phyloP scores from a whole-genome alignment of 768 basidiomycete genomes.

The Ephemerocybe angulata region DNA sequence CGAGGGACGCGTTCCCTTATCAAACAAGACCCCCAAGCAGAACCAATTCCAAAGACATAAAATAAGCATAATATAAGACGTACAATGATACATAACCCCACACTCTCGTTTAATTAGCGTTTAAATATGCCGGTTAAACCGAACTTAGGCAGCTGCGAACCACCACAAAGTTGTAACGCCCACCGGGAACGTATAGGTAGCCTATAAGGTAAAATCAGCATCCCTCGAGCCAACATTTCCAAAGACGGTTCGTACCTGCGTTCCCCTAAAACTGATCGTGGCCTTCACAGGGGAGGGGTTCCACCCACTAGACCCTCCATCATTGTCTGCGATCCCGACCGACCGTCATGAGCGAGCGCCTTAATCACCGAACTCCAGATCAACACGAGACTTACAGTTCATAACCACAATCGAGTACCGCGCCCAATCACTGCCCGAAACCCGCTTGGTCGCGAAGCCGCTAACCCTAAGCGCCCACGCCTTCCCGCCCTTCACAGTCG shows the following conservation, averaged over 20 bases:
- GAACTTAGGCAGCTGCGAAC: constrained; percentile 30
- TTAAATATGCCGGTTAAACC: background rate
- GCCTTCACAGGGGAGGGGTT: constrained; percentile 52
- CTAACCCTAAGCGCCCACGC: constrained; percentile 60
- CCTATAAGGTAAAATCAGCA: constrained; percentile 27
- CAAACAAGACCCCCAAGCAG: background rate
- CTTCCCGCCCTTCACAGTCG: constrained; percentile 53
- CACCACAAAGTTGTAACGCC: constrained; percentile 62
- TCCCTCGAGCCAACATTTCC: background rate
- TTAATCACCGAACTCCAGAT: background rate
- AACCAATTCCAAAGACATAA: background rate
- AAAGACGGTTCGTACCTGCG: constrained; percentile 40
- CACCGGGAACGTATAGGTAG: constrained; percentile 73
- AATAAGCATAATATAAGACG: background rate
- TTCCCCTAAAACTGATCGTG: constrained; percentile 63
- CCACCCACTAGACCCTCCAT: constrained; percentile 46
- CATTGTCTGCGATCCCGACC: too few species aligned
- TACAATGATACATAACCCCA: background rate
- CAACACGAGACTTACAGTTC: constrained; percentile 46
- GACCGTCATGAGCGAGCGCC: too few species aligned
- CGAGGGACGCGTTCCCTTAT: too few species aligned
- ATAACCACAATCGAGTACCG: constrained; percentile 72
- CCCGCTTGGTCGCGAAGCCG: constrained; percentile 61
- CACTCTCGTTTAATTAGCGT: background rate
- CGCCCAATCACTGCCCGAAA: constrained; percentile 50